These are phyloP conservation scores for Emergomyces orientalis DNA, from an alignment of 2,329 filamentous ascomycete species.

Conservation along the genomic window DNA sequence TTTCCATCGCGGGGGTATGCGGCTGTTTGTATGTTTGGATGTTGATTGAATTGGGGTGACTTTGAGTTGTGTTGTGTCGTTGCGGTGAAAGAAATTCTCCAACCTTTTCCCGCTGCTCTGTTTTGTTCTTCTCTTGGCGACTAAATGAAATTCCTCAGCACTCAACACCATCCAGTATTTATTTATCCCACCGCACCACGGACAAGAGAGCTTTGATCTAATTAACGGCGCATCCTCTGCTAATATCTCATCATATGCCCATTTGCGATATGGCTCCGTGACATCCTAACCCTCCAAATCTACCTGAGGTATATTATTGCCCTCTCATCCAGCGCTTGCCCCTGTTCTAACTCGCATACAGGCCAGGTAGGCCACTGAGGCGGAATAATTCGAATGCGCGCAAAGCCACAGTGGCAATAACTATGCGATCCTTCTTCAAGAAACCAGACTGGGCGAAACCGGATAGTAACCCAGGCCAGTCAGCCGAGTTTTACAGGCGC, in stretches of 20 bases:
- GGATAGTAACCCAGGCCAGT: conserved; percentile 22
- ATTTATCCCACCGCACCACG: neutral
- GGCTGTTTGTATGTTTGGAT: neutral
- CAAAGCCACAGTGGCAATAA: neutral
- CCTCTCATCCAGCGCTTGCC: neutral
- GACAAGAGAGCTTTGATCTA: neutral
- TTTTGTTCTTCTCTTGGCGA: neutral
- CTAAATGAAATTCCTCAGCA: neutral
- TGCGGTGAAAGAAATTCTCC: neutral
- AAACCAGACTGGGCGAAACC: conserved; percentile 44
- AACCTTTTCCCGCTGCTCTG: no score
- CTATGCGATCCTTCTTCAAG: conserved; percentile 44
- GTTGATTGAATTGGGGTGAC: neutral
- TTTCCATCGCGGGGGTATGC: conserved; percentile 54
- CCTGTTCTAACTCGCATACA: no score
- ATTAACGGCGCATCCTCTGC: neutral
- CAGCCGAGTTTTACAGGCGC: conserved; percentile 41
- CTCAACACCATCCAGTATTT: neutral
- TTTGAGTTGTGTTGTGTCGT: neutral
- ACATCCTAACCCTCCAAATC: neutral
- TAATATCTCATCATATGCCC: neutral
- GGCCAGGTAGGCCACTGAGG: no score
- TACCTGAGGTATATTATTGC: neutral
- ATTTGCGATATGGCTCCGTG: neutral
- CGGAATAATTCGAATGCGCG: neutral